phyloP scores from a whole-genome alignment of 805 yeast genomes.

The Starmerella roubikii region DNA sequence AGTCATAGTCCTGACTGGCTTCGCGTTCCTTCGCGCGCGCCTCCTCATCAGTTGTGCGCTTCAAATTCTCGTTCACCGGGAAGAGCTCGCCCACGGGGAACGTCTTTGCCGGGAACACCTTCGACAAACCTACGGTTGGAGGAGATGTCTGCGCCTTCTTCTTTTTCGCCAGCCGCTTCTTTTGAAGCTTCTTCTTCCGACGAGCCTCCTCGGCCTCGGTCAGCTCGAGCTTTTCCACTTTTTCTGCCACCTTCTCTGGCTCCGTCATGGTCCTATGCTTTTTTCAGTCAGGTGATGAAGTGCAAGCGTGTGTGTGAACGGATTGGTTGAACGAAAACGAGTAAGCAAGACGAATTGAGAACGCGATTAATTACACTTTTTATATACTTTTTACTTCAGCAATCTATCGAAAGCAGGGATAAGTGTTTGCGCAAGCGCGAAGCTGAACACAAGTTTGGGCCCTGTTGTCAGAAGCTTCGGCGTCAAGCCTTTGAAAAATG shows the following conservation, averaged over 20 bases:
- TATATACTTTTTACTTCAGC: background rate
- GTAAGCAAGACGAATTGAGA: too few species aligned
- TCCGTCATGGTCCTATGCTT: background rate
- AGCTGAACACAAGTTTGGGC: slow-evolving; percentile 95
- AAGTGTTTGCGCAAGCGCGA: slow-evolving; percentile 91
- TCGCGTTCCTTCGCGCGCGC: slow-evolving; percentile 60
- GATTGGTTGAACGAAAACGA: too few species aligned
- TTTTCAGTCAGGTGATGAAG: too few species aligned
- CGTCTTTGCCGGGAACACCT: slow-evolving; percentile 49
- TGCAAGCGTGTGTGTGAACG: too few species aligned
- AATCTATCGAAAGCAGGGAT: slow-evolving; percentile 88
- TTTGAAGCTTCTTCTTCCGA: slow-evolving; percentile 31
- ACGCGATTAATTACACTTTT: too few species aligned
- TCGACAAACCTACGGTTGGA: slow-evolving; percentile 48
- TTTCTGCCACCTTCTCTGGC: background rate
- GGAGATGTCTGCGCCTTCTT: slow-evolving; percentile 36
- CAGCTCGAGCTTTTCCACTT: background rate
- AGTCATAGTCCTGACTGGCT: slow-evolving; percentile 37
- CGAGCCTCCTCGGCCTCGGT: slow-evolving; percentile 20
- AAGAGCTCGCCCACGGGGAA: slow-evolving; percentile 21
- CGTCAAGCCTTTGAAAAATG: slow-evolving; percentile 93
- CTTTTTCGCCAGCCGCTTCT: slow-evolving; percentile 49
- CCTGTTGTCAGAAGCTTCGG: slow-evolving; percentile 96
- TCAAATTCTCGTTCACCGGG: slow-evolving; percentile 19
- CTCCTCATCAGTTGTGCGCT: slow-evolving; percentile 77